These are phyloP conservation scores for Leccinum subtestaceum DNA, from an alignment of 768 basidiomycete species.

Conservation along the genomic window DNA sequence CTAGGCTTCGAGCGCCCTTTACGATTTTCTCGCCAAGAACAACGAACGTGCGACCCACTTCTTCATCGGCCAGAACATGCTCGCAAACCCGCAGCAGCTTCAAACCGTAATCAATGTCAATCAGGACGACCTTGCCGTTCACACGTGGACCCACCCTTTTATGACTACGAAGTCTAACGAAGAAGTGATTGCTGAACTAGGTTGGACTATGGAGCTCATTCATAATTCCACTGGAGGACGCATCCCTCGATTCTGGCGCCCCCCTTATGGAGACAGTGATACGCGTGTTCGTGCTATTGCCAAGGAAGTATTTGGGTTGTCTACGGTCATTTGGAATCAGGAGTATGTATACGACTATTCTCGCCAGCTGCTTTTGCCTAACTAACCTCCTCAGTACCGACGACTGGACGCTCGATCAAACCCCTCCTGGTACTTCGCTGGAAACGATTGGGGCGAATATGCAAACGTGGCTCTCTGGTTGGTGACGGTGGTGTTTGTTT, in stretches of 20 bases:
- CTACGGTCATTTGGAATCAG: conserved; percentile 87
- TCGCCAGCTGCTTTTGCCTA: background rate
- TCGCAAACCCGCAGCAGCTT: conserved; percentile 56
- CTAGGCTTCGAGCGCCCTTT: conserved; percentile 46
- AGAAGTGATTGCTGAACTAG: conserved; percentile 67
- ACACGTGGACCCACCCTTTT: conserved; percentile 69
- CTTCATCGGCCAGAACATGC: conserved; percentile 81
- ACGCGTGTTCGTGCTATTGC: conserved; percentile 84
- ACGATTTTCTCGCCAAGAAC: conserved; percentile 65
- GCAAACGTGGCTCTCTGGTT: conserved; percentile 56
- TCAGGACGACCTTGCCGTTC: conserved; percentile 41
- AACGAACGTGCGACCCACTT: conserved; percentile 80
- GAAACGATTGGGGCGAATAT: conserved; percentile 48
- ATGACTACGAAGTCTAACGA: conserved; percentile 77
- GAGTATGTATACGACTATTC: conserved; percentile 48
- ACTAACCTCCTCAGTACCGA: conserved; percentile 45
- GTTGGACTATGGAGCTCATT: conserved; percentile 79
- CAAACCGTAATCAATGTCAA: conserved; percentile 42
- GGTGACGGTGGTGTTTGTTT: conserved; percentile 7
- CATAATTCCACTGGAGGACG: conserved; percentile 79
- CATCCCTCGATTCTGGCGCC: conserved; percentile 79
- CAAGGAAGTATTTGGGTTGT: conserved; percentile 78
- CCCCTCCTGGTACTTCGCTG: conserved; percentile 40
- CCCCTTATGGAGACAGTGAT: conserved; percentile 84
- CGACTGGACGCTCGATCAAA: conserved; percentile 67